Conservation (phyloP, 208 protist genomes). For the Crithidia thermophila region DNA sequence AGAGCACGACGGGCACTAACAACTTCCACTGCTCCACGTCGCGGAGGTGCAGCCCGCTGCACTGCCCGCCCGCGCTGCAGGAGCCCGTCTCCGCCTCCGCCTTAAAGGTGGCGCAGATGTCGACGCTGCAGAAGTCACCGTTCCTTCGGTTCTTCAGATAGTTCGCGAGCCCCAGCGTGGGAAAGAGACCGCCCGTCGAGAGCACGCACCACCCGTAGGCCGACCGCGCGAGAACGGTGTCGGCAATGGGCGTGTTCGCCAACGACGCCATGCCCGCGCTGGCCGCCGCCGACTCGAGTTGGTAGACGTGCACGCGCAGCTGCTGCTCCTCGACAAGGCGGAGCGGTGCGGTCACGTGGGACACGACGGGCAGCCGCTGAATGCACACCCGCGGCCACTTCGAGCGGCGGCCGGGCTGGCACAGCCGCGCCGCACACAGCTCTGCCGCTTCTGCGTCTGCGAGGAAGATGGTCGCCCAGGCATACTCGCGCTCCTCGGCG, state of each 20-base stretch:
- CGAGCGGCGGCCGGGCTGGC: constrained; percentile 33
- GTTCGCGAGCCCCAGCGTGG: constrained; percentile 23
- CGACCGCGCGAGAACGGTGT: constrained; percentile 23
- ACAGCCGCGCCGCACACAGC: constrained; percentile 27
- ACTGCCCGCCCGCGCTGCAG: constrained; percentile 26
- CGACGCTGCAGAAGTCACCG: constrained; percentile 24
- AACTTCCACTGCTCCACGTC: constrained; percentile 30
- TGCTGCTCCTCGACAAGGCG: constrained; percentile 23
- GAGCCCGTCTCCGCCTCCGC: constrained; percentile 4
- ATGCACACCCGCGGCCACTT: constrained; percentile 32
- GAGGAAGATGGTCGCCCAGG: constrained; percentile 33
- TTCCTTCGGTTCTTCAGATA: constrained; percentile 20
- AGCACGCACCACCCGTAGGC: constrained; percentile 27
- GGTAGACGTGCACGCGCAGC: constrained; percentile 26
- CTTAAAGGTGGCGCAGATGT: constrained; percentile 23
- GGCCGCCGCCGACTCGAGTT: constrained; percentile 13
- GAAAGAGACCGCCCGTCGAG: constrained; percentile 32
- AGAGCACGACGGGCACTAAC: constrained; percentile 27
- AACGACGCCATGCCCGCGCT: background rate
- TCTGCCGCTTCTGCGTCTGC: constrained; percentile 31
- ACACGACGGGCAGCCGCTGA: constrained; percentile 25
- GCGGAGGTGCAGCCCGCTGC: constrained; percentile 22
- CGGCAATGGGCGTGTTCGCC: background rate
- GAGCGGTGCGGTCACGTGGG: constrained; percentile 13
- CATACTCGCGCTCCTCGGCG: constrained; percentile 30